These are phyloP conservation scores for Dactylellina parvicollis DNA, from an alignment of 2,329 filamentous ascomycete species.

Conservation along the genomic window DNA sequence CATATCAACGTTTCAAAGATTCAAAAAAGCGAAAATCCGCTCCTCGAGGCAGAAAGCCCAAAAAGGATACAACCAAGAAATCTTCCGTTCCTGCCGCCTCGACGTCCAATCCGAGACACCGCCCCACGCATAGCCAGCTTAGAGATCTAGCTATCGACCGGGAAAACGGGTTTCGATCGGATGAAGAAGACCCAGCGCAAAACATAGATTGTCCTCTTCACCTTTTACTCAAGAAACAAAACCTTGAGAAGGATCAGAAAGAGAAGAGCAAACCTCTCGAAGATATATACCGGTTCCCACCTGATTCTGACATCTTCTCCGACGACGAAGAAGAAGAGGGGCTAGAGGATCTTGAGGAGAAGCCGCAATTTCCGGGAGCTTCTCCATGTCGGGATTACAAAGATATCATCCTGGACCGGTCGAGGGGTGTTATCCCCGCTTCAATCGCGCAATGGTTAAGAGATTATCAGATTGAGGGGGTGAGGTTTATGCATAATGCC, in stretches of 20 bases:
- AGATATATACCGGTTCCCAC: conserved; percentile 55
- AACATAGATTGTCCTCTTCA: conserved; percentile 57
- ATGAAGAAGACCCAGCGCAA: conserved; percentile 58
- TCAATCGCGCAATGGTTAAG: conserved; percentile 90
- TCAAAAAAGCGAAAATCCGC: conserved; percentile 67
- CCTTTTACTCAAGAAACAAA: conserved; percentile 35
- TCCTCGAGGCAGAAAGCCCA: conserved; percentile 56
- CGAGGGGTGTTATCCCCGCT: conserved; percentile 83
- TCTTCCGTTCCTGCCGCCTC: conserved; percentile 54
- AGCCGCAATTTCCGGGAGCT: conserved; percentile 74
- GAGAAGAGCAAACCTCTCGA: conserved; percentile 52
- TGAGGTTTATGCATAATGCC: conserved; percentile 82
- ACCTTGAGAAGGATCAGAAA: conserved; percentile 37
- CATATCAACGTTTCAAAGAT: conserved; percentile 66
- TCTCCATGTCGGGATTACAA: conserved; percentile 76
- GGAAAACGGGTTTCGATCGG: conserved; percentile 57
- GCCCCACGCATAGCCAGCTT: conserved; percentile 52
- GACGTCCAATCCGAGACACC: conserved; percentile 3
- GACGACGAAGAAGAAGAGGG: conserved; percentile 63
- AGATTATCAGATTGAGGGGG: conserved; percentile 89
- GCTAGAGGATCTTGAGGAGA: conserved; percentile 67
- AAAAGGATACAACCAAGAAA: conserved; percentile 53
- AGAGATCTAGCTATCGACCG: conserved; percentile 56
- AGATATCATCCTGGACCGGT: conserved; percentile 78
- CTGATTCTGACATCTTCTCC: conserved; percentile 62